Base-by-base conservation (phyloP, 2,329 filamentous ascomycete species). In the Fusarium marasasianum region DNA sequence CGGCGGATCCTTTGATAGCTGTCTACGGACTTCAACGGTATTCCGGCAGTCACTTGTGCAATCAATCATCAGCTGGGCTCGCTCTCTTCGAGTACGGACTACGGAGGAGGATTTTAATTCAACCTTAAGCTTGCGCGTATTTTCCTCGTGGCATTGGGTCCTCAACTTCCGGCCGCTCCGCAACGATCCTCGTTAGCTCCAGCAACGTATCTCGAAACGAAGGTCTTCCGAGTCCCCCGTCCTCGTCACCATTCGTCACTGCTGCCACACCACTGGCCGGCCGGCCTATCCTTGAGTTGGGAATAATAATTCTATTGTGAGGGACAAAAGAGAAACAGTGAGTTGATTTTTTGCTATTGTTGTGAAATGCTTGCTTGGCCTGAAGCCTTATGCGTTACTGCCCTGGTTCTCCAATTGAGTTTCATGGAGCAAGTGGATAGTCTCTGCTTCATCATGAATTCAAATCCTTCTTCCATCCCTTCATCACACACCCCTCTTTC, bases 181-280 rank as follows among this genome's bases (percentile, higher is more conserved):
- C 72, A 75, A 69, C 58, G 64, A 57, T 76, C 72, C 65, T 76
- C 69, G 56, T 64, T 77, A 76, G 74, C 72, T 76, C 57, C 56
- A 77, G 66, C 53, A 58, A 51, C 69, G 56, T 74, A 57, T 53
- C 58, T 68, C 63, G 58, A 74, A 74, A 55, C 58, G 60, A 74
- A 60, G 63, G 45, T 26, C 38, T 51, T 56, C 47, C 43, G 60
- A 70, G 50, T 57, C 44, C 63, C 56, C 56, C 41, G 59, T 69
- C 67, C 61, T 73, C 61, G 62, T 72, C 69, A 72, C 66, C 56
- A 71, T 71, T 71, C 76, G 66, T 78, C 75, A 77, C 76, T 72
- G 66, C 45, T 60, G 58, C 51, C 54, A 69, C 72, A 70, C 76
- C 72, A 77, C 74, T 77, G 66, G 70, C 47, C 51, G 66, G 66